These are phyloP conservation scores for Erodium maritimum DNA, from an alignment of 345 rosid genomes.

Conservation along the genomic window DNA sequence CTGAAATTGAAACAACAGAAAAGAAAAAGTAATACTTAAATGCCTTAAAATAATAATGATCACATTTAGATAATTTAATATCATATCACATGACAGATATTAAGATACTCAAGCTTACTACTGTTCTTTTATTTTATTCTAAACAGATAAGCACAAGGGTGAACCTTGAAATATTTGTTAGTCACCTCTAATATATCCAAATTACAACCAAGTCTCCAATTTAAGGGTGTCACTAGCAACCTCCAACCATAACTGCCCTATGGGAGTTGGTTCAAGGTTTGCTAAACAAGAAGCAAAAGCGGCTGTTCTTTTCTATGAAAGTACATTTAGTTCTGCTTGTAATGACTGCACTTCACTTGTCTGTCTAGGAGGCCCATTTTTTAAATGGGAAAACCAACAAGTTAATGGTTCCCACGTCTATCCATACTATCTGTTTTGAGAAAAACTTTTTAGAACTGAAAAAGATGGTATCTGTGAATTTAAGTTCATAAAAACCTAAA, in stretches of 20 bases:
- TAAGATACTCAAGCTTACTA: not conserved
- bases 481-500: too few relatives aligned
- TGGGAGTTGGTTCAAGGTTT: not conserved
- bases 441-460: too few relatives aligned
- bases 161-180: not conserved
- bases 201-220: too few relatives aligned
- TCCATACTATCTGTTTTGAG: too few relatives aligned
- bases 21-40: constrained; percentile 4
- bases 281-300: not conserved
- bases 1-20: constrained; percentile 30
- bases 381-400: too few relatives aligned
- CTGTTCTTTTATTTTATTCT: not conserved
- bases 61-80: too few relatives aligned
- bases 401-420: too few relatives aligned
- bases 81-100: not conserved
- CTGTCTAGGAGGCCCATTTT: not conserved
- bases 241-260: not conserved
- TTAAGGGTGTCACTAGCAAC: not conserved
- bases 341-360: too few relatives aligned
- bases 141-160: not conserved
- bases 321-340: not conserved
- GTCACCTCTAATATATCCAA: not conserved
- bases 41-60: not conserved
- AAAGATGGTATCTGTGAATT: too few relatives aligned
- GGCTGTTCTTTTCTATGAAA: not conserved